Conservation (phyloP, 2,329 filamentous ascomycete species). For the Penicillium sp. region DNA sequence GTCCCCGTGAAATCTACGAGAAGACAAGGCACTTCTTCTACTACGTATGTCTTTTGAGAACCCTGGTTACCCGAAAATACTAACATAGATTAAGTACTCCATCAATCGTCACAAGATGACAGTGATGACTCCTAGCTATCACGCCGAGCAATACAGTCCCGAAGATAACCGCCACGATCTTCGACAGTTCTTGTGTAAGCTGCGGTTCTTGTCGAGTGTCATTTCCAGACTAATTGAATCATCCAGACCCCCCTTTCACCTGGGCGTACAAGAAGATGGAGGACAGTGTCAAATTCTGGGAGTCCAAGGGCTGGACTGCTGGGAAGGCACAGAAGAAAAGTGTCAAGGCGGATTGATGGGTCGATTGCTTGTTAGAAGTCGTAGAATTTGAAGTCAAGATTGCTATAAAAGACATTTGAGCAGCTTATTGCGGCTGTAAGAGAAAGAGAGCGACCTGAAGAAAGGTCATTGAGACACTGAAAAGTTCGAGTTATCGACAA, state of each 20-base stretch:
- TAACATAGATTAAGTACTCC: slow-evolving; percentile 39
- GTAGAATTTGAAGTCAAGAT: not conserved
- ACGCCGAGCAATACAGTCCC: slow-evolving; percentile 49
- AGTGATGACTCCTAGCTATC: slow-evolving; percentile 54
- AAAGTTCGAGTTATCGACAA: not conserved
- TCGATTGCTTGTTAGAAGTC: not conserved
- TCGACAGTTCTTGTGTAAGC: slow-evolving; percentile 50
- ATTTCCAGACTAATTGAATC: not conserved
- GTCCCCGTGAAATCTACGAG: slow-evolving; percentile 43
- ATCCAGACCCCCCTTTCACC: slow-evolving; percentile 36
- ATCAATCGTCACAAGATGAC: slow-evolving; percentile 64
- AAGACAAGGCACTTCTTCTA: slow-evolving; percentile 45
- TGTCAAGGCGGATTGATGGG: slow-evolving; percentile 30
- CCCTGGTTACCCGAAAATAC: not conserved
- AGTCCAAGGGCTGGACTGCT: slow-evolving; percentile 34
- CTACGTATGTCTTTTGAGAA: slow-evolving; percentile 18
- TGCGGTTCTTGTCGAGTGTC: not conserved
- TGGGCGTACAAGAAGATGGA: slow-evolving; percentile 50
- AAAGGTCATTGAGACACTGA: not conserved
- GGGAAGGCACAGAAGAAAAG: slow-evolving; percentile 34
- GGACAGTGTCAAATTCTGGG: slow-evolving; percentile 42
- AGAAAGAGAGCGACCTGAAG: not conserved
- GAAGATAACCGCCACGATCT: slow-evolving; percentile 58
- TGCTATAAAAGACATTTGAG: not conserved
- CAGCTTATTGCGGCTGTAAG: too few relatives aligned